A percentile compares a stretch with the other conserved stretches of the same genome.
Conservation (phyloP, 257 asterid species). For the Solanum pinnatisectum region DNA sequence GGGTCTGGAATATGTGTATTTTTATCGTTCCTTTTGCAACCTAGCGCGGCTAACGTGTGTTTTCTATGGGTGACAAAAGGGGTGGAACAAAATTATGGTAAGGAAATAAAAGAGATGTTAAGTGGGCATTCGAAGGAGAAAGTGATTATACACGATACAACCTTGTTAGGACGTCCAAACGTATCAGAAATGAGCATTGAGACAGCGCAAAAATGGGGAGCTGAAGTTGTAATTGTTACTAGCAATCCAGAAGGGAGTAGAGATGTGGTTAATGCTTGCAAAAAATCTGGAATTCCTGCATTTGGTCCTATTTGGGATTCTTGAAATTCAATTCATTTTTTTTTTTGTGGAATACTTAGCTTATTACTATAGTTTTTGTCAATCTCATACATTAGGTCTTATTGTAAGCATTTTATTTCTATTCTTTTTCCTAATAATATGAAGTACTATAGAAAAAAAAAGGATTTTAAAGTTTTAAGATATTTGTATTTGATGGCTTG, state of each 20-base stretch:
- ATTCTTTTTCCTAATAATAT: background rate
- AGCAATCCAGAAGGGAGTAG: constrained; percentile 71
- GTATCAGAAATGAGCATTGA: constrained; percentile 49
- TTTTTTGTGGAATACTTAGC: background rate
- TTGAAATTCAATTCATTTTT: constrained; percentile 1
- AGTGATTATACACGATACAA: constrained; percentile 59
- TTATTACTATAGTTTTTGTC: background rate
- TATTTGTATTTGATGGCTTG: background rate
- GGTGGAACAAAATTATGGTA: constrained; percentile 54
- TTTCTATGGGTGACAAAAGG: constrained; percentile 65
- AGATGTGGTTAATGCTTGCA: constrained; percentile 54
- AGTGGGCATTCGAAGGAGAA: constrained; percentile 37
- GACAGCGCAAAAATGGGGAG: constrained; percentile 36
- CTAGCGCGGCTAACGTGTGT: constrained; percentile 42
- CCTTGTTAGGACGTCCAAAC: constrained; percentile 54
- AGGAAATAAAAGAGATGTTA: constrained; percentile 42
- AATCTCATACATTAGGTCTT: background rate
- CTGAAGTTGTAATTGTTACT: constrained; percentile 64
- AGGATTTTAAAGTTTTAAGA: too few relatives aligned
- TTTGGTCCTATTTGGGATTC: constrained; percentile 78
- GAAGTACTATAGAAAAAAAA: background rate
- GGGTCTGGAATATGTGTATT: constrained; percentile 73
- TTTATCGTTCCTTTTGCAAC: constrained; percentile 58
- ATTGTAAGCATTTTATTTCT: background rate
- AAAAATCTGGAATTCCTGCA: constrained; percentile 48